Conservation (phyloP, 192 early-diverging fungal species). For the Chytriomyces sp. region DNA sequence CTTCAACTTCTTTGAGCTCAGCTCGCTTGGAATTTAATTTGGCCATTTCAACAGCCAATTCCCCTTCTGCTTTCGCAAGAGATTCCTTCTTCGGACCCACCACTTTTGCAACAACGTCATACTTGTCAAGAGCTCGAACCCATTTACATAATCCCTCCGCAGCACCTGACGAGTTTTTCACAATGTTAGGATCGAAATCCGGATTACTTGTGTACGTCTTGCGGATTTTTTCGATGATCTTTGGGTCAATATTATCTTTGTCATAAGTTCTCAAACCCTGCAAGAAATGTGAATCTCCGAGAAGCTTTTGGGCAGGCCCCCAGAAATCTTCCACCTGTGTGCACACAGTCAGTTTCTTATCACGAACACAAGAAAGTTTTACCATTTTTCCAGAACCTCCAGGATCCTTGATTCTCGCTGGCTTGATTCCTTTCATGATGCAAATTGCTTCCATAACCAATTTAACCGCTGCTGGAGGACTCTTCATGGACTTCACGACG, state of each 20-base stretch:
- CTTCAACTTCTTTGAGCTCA: constrained; percentile 63
- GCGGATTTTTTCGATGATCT: constrained; percentile 57
- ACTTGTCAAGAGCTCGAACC: constrained; percentile 63
- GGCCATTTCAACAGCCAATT: constrained; percentile 59
- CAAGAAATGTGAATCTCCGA: constrained; percentile 57
- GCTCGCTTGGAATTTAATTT: constrained; percentile 59
- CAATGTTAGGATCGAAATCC: constrained; percentile 64
- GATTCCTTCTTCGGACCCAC: constrained; percentile 61
- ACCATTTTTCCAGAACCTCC: constrained; percentile 63
- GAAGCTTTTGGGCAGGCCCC: constrained; percentile 58
- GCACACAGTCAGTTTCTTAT: background rate
- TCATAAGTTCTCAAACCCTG: constrained; percentile 56
- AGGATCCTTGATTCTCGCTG: constrained; percentile 63
- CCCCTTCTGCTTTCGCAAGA: constrained; percentile 59
- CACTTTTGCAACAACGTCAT: constrained; percentile 62
- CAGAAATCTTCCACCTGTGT: constrained; percentile 60
- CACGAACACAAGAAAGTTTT: background rate
- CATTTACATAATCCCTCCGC: constrained; percentile 62
- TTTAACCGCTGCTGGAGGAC: constrained; percentile 60
- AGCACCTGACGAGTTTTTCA: constrained; percentile 63
- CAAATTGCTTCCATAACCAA: constrained; percentile 66
- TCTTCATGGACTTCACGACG: constrained; percentile 62
- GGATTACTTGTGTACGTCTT: constrained; percentile 63
- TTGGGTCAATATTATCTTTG: constrained; percentile 66
- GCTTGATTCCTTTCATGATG: constrained; percentile 63